Base-by-base conservation (phyloP, 2,329 filamentous ascomycete genomes). In the Fusarium begoniae region DNA sequence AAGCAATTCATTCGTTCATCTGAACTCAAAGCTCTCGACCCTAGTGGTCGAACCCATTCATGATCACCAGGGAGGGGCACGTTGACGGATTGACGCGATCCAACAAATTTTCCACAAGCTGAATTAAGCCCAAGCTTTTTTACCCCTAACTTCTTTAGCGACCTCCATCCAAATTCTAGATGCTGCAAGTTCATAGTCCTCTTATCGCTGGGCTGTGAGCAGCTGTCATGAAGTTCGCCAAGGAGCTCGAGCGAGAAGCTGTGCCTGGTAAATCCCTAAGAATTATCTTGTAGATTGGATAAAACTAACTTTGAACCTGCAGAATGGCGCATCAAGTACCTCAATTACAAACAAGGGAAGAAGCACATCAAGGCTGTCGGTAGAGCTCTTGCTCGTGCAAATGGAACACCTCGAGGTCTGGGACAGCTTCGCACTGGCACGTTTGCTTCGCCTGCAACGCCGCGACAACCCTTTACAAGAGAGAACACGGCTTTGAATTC, bases 281-380 rank as follows among this genome's bases (percentile, higher is more conserved):
- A 54, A 62, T 62, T 30, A 51, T 17, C 22, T 20, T 44, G 13
- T 15, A 61, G 12, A 38, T 63, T 11, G 28, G 17, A 40, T 17
- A n/a, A 72, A 63, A 41, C 48, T 69, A 44, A 74, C 61, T 43
- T 38, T 54, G 41, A 50, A 53, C 26, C 17, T 56, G 55, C 75
- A 92, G 90, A 98, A 89, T 98, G 96, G 96, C 91, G 93, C 79
- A 89, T 92, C 82, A 97, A 98, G 83, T 98, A 98, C 82, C 89
- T 98, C 77, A 91, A 98, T 83, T 98, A 98, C 87, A 98, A 97
- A 88, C 91, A 91, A 64, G 96, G 95, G 69, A 98, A 98, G 85
- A 98, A 98, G 85, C 92, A 95, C 81, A 88, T 98, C 82, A 98
- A 98, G 83, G 91, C 91, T 64, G 91, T 98, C 59, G 84, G 88